Percentiles rank a stretch among this genome's conserved stretches.
These are phyloP conservation scores for Eragrostis curvula DNA, from an alignment of 176 grass and related monocot genomes.

Conservation along the genomic window DNA sequence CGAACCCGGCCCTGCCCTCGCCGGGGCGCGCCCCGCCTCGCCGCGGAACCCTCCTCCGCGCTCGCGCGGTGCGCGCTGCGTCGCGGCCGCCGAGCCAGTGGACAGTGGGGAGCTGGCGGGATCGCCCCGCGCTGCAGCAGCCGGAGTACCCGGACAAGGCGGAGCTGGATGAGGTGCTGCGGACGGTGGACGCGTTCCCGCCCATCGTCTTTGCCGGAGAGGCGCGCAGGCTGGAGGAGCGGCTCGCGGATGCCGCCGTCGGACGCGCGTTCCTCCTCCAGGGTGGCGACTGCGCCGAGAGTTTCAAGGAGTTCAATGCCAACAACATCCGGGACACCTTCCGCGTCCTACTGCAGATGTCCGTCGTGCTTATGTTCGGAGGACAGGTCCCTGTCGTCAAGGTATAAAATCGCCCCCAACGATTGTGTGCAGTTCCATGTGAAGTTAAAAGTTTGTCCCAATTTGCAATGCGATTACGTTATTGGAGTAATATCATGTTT, in stretches of 20 bases:
- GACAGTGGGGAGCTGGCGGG: slow-evolving; percentile 70
- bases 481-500: neutral
- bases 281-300: slow-evolving; percentile 81
- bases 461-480: neutral
- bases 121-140: slow-evolving; percentile 65
- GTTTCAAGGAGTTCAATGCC: slow-evolving; percentile 85
- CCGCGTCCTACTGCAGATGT: slow-evolving; percentile 78
- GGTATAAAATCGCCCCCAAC: slow-evolving; percentile 45
- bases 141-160: slow-evolving; percentile 72
- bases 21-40: neutral
- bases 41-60: slow-evolving; percentile 27
- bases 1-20: slow-evolving; percentile 22
- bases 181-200: slow-evolving; percentile 77
- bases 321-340: slow-evolving; percentile 88
- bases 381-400: slow-evolving; percentile 78
- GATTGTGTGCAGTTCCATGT: neutral
- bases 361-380: slow-evolving; percentile 87
- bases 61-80: slow-evolving; percentile 64
- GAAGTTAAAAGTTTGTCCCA: neutral
- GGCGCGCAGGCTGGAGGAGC: slow-evolving; percentile 78
- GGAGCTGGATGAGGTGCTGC: slow-evolving; percentile 61
- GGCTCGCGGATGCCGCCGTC: slow-evolving; percentile 73
- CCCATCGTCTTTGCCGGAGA: slow-evolving; percentile 89
- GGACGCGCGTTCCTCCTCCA: slow-evolving; percentile 80
- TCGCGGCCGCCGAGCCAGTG: slow-evolving; percentile 55